Conservation (phyloP, 805 yeast species). For the Blastobotrys americana region DNA sequence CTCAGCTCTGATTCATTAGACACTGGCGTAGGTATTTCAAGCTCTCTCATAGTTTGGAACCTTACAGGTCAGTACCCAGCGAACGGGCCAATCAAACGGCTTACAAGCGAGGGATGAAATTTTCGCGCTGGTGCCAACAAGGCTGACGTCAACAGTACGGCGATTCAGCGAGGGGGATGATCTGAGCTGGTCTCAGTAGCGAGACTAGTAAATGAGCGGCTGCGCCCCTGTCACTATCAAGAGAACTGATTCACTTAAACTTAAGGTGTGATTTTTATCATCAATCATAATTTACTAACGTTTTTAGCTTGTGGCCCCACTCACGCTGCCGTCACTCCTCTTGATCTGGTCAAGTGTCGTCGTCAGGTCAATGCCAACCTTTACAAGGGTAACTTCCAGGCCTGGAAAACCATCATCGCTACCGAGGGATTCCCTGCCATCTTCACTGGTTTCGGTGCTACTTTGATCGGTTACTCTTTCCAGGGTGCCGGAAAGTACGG, state of each 20-base stretch:
- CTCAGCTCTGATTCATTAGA: too few relatives aligned
- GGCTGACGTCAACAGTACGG: background rate
- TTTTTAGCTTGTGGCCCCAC: slow-evolving; percentile 98
- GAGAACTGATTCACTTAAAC: too few relatives aligned
- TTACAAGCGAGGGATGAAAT: background rate
- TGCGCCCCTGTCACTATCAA: too few relatives aligned
- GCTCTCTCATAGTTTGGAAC: too few relatives aligned
- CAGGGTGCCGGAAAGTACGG: slow-evolving; percentile 99
- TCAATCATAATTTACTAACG: too few relatives aligned
- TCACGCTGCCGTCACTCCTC: slow-evolving; percentile 86
- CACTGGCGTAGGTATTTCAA: too few relatives aligned
- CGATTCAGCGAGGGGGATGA: too few relatives aligned
- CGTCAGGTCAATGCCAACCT: slow-evolving; percentile 73
- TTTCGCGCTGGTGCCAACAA: background rate
- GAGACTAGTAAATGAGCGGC: too few relatives aligned
- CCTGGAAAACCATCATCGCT: slow-evolving; percentile 67
- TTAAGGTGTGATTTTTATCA: too few relatives aligned
- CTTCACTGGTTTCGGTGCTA: slow-evolving; percentile 87
- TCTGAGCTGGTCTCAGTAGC: too few relatives aligned
- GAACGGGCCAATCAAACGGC: background rate
- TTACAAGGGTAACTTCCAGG: slow-evolving; percentile 71
- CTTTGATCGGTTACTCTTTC: slow-evolving; percentile 83
- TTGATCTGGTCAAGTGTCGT: slow-evolving; percentile 90
- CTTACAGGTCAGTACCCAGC: too few relatives aligned
- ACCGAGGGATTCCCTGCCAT: slow-evolving; percentile 70